Percentiles rank a stretch among this genome's conserved stretches.
phyloP scores from a whole-genome alignment of 2,329 filamentous ascomycete species.

The Paraconiothyrium sp. region DNA sequence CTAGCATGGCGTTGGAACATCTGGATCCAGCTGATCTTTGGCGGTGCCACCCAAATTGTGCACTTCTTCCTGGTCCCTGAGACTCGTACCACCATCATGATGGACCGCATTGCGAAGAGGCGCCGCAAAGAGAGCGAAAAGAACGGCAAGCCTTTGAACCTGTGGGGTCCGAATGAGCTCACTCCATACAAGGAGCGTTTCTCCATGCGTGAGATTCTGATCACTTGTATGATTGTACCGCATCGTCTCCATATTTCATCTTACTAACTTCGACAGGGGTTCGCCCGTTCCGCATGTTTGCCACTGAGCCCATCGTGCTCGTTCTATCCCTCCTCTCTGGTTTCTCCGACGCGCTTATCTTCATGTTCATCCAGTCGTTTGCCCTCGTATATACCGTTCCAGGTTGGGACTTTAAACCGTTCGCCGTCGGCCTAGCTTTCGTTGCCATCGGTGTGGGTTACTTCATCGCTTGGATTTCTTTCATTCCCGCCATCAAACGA shows the following conservation, averaged over 20 bases:
- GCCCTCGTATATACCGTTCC: constrained; percentile 65
- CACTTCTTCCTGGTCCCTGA: constrained; percentile 79
- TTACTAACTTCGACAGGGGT: constrained; percentile 48
- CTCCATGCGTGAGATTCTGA: constrained; percentile 51
- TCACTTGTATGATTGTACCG: constrained; percentile 50
- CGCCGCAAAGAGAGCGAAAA: constrained; percentile 71
- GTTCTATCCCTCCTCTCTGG: constrained; percentile 76
- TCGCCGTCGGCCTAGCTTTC: constrained; percentile 69
- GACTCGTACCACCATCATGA: constrained; percentile 78
- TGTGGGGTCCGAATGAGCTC: constrained; percentile 81
- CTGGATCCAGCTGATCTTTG: constrained; percentile 87
- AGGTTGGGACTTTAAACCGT: constrained; percentile 67
- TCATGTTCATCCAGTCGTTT: constrained; percentile 80
- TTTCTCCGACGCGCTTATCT: constrained; percentile 80
- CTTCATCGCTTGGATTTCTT: constrained; percentile 68
- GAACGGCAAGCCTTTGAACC: constrained; percentile 65
- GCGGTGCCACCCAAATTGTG: constrained; percentile 72
- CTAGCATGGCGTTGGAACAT: constrained; percentile 81
- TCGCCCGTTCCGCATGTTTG: constrained; percentile 75
- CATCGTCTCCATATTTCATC: neutral
- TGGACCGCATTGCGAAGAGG: constrained; percentile 81
- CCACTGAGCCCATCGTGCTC: constrained; percentile 79
- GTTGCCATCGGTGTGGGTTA: constrained; percentile 70
- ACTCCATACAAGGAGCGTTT: constrained; percentile 48
- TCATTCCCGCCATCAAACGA: constrained; percentile 63